Base-by-base conservation (phyloP, 2,329 filamentous ascomycete genomes). In the Dactylellina cionopaga region DNA sequence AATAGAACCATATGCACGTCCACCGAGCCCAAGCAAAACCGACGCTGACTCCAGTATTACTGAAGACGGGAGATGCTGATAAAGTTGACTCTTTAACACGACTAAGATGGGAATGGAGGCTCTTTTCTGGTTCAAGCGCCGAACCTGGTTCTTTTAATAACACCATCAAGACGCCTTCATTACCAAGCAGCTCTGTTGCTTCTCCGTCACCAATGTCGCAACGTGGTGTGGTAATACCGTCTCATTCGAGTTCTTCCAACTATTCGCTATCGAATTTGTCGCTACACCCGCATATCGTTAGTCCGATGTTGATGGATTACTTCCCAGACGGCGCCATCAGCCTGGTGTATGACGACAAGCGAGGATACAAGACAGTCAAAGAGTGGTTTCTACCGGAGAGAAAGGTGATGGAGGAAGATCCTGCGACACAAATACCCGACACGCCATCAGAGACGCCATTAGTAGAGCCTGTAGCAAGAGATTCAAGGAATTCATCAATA, bases 21-120 rank as follows among this genome's bases (percentile, higher is more conserved):
- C 76, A 75, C 44, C 74, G 76, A 51, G 76, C 75, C 44, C 74
- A 63, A 31, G 75, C 75, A 15, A 72, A 68, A 41, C 54, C 56
- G 15, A 75, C 75, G 15, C 46, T 65, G 11, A 73, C 73, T 31
- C 73, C 75, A 7, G 75, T 77, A 39, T 63, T 76, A n/a, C 63
- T 77, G 25, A 77, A 77, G 43, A 75, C 76, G 22, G 76, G 75
- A 44, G 73, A 71, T 17, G 75, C 76, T 22, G 76, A 77, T 33
- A 76, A 77, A 25, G 72, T 77, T 7, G 76, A 77, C 44, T 77
- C 76, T 29, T 56, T 77, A 33, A 76, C 76, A 44, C 74, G 76
- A 17, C 74, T 77, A 17, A 75, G 76, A 33, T 74, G 76, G 59
- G 76, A 77, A 66, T 77, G 76, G 76, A 77, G 75, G 44, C 62